phyloP scores from a whole-genome alignment of 768 basidiomycete genomes.

The Hypholoma sublateritium region DNA sequence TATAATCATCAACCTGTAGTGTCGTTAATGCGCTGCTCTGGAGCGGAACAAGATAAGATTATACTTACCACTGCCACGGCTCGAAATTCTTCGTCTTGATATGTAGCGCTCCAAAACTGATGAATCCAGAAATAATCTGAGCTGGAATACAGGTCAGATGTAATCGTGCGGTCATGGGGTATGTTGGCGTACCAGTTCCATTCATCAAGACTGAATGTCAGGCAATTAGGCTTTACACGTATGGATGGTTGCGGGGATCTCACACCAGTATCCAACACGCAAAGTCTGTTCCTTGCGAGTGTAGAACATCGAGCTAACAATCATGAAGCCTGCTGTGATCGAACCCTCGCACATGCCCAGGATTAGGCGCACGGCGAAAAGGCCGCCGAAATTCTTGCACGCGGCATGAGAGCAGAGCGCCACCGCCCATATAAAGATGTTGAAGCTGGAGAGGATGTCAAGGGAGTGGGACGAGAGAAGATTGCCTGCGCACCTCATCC shows the following conservation, averaged over 20 bases:
- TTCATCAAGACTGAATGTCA: conserved; percentile 61
- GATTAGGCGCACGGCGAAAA: conserved; percentile 63
- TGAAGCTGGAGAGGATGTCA: conserved; percentile 39
- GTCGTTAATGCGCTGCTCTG: not conserved
- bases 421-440: conserved; percentile 67
- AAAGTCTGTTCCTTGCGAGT: conserved; percentile 68
- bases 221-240: not conserved
- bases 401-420: conserved; percentile 64
- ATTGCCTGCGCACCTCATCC: conserved; percentile 60
- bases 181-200: conserved; percentile 49
- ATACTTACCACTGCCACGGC: conserved; percentile 71
- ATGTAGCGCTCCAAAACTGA: conserved; percentile 64
- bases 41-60: not conserved
- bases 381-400: conserved; percentile 65
- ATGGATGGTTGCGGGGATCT: conserved; percentile 21
- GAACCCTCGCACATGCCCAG: conserved; percentile 73
- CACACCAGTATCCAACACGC: conserved; percentile 78
- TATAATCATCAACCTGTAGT: conserved; percentile 64
- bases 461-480: not conserved
- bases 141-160: conserved; percentile 36
- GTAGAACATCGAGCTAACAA: conserved; percentile 79
- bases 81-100: conserved; percentile 55
- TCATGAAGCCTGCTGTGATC: conserved; percentile 76
- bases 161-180: not conserved
- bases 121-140: conserved; percentile 69